Base-by-base conservation (phyloP, 2,329 filamentous ascomycete genomes). In the Penicillium corylophilum region DNA sequence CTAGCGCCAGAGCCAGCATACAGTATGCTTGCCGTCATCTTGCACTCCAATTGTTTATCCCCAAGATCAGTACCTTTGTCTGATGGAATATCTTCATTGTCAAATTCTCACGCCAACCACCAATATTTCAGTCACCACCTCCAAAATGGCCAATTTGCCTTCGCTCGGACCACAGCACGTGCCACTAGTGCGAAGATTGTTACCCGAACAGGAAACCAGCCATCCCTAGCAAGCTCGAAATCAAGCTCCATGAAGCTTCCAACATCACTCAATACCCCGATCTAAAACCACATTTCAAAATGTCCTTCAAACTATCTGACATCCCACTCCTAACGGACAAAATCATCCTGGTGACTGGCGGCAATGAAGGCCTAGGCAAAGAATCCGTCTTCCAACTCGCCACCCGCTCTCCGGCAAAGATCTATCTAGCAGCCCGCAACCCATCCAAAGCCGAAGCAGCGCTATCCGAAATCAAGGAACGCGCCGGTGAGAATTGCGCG, bases 391-490 rank as follows among this genome's bases (percentile, higher is more conserved):
- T 23, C 12, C 40, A 28, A 43, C 40, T 43, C n/a, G 40, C 40
- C 20, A 23, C 22, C 15, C 22, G 24, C 22, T 43, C 40, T 12
- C 40, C 40, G 29, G 40, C 40, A 24, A 23, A 43, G 22, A 43
- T 43, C 40, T 43, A 52, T 40, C 59, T 41, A 41, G 24, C 20
- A n/a, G 40, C 20, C 7, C 40, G 40, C 20, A 43, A 43, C 3
- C 20, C 40, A n/a, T 23, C 40, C 23, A 61, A 22, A 29, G 56
- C 58, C 2, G 18, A 39, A 28, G 33, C 46, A 28, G 50, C 51
- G 10, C 46, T 61, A 2, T 2, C 13, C 7, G 28, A 52, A 1
- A 50, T 58, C 16, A 35, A 35, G 8, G 15, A 35, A 9, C 24
- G 28, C n/a, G 12, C 36, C 16, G 26, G 18, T 2, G 38, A 16